phyloP scores from a whole-genome alignment of 208 protist genomes.

The Trypanosoma cruzi region DNA sequence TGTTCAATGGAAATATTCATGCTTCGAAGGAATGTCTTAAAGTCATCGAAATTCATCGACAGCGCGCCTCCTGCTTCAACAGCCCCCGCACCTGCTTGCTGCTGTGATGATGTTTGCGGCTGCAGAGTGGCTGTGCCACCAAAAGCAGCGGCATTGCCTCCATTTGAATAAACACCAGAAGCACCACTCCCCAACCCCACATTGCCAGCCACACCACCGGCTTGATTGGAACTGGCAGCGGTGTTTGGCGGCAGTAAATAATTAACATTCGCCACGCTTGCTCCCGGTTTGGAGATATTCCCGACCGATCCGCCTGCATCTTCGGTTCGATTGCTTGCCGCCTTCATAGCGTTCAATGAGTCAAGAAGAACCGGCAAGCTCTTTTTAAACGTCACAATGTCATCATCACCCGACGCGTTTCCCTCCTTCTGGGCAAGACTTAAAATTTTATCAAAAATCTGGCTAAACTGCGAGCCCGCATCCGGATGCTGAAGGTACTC shows the following conservation, averaged over 20 bases:
- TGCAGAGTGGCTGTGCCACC: background rate
- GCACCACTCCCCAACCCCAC: background rate
- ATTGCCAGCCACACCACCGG: background rate
- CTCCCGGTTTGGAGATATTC: background rate
- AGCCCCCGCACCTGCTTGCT: background rate
- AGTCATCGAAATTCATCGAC: background rate
- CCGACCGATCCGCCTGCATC: background rate
- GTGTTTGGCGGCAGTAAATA: background rate
- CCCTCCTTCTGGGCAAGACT: constrained; percentile 51
- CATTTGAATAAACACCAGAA: background rate
- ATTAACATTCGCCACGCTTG: background rate
- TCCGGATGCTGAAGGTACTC: constrained; percentile 60
- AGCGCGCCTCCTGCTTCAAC: background rate
- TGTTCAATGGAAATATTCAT: background rate
- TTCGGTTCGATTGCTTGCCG: background rate
- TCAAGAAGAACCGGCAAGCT: constrained; percentile 50
- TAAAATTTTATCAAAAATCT: constrained; percentile 54
- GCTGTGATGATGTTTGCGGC: background rate
- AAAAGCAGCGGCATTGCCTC: background rate
- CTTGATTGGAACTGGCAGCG: background rate
- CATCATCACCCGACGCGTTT: constrained; percentile 36
- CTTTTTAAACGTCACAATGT: constrained; percentile 58
- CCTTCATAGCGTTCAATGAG: constrained; percentile 5
- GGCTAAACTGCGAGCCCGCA: constrained; percentile 25
- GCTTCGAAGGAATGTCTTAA: constrained; percentile 1